phyloP scores from a whole-genome alignment of 768 basidiomycete species.

The Hygrocybe coccinea region DNA sequence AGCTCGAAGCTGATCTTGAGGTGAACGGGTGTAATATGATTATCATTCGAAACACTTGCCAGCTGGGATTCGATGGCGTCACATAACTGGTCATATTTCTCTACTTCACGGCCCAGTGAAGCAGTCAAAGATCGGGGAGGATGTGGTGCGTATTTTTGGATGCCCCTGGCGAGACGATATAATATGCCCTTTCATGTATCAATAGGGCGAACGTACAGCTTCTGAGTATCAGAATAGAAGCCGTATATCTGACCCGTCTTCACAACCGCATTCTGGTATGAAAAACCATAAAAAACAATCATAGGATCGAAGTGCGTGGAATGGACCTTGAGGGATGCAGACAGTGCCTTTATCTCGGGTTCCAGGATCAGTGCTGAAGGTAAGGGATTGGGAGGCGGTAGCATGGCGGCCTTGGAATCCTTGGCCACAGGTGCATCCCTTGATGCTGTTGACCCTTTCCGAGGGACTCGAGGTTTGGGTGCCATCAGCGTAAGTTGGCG shows the following conservation, averaged over 20 bases:
- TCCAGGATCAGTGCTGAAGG: slow-evolving; percentile 46
- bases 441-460: slow-evolving; percentile 25
- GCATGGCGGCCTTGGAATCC: slow-evolving; percentile 37
- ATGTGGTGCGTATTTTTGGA: slow-evolving; percentile 50
- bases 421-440: slow-evolving; percentile 27
- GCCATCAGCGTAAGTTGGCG: slow-evolving; percentile 31
- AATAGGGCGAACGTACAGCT: slow-evolving; percentile 48
- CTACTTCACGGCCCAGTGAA: slow-evolving; percentile 66
- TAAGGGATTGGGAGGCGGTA: slow-evolving; percentile 48
- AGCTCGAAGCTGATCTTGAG: slow-evolving; percentile 52
- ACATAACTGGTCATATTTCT: slow-evolving; percentile 75
- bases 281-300: slow-evolving; percentile 6
- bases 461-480: slow-evolving; percentile 38
- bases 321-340: slow-evolving; percentile 53
- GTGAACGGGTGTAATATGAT: neutral
- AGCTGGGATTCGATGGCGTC: slow-evolving; percentile 72
- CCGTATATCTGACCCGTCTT: slow-evolving; percentile 68
- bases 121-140: slow-evolving; percentile 64
- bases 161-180: slow-evolving; percentile 43
- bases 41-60: slow-evolving; percentile 36
- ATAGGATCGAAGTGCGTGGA: neutral
- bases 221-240: slow-evolving; percentile 61
- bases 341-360: slow-evolving; percentile 59
- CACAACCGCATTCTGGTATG: slow-evolving; percentile 52
- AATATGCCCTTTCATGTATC: neutral